phyloP scores from a whole-genome alignment of 2,329 filamentous ascomycete genomes.

The Aspergillus sp. region DNA sequence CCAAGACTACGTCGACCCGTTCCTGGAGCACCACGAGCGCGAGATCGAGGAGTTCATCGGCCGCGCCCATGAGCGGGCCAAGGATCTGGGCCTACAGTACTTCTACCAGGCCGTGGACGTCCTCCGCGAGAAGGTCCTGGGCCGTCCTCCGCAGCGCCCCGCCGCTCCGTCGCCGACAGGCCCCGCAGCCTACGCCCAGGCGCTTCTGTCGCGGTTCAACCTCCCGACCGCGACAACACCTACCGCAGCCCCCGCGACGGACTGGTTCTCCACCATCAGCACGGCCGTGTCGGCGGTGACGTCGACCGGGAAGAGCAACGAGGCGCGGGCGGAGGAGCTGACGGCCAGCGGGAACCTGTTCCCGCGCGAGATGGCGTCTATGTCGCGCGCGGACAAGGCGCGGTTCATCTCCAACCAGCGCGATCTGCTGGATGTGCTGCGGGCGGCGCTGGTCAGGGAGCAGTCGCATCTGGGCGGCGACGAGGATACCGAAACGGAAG shows the following conservation, averaged over 20 bases:
- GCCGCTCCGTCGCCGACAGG: slow-evolving; percentile 35
- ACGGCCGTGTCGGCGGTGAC: slow-evolving; percentile 60
- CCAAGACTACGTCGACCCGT: slow-evolving; percentile 75
- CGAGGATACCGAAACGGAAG: slow-evolving; percentile 19
- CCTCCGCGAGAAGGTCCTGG: slow-evolving; percentile 68
- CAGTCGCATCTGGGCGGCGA: slow-evolving; percentile 49
- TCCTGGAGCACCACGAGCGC: slow-evolving; percentile 74
- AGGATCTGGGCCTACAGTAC: slow-evolving; percentile 66
- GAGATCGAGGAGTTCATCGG: slow-evolving; percentile 88
- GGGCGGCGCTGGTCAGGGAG: slow-evolving; percentile 71
- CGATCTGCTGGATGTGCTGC: slow-evolving; percentile 63
- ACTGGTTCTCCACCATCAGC: slow-evolving; percentile 70
- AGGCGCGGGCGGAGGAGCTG: slow-evolving; percentile 41
- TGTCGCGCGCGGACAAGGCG: slow-evolving; percentile 55
- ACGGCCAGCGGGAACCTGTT: slow-evolving; percentile 56
- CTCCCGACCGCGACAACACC: slow-evolving; percentile 56
- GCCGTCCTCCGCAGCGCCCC: slow-evolving; percentile 55
- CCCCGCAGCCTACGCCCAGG: slow-evolving; percentile 59
- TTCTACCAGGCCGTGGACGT: slow-evolving; percentile 61
- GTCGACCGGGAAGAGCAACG: slow-evolving; percentile 27
- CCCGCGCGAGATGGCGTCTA: slow-evolving; percentile 56
- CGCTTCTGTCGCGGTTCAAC: slow-evolving; percentile 74
- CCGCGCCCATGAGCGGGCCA: slow-evolving; percentile 66
- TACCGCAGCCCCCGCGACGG: slow-evolving; percentile 42
- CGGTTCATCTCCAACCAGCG: slow-evolving; percentile 70